A percentile compares a stretch with the other conserved stretches of the same genome.
phyloP scores from a whole-genome alignment of 2,329 filamentous ascomycete genomes.

The Basipetospora chlamydospora region DNA sequence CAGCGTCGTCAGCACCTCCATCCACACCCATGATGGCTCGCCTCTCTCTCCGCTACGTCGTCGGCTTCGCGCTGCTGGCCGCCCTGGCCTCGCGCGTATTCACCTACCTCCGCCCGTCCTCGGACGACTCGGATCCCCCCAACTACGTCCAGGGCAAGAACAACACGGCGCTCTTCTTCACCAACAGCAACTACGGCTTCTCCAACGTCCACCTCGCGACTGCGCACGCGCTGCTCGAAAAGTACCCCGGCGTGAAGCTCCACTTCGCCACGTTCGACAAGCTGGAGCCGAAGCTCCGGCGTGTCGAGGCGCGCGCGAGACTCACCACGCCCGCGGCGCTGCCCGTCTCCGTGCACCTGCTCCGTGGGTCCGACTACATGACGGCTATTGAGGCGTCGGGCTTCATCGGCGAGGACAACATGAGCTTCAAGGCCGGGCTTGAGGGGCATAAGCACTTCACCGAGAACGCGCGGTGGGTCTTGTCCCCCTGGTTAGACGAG shows the following conservation, averaged over 20 bases:
- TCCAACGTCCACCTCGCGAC: constrained; percentile 23
- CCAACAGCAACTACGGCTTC: constrained; percentile 18
- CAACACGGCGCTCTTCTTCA: constrained; percentile 20
- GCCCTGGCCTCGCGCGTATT: too few relatives aligned
- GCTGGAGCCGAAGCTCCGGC: not conserved
- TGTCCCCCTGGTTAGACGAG: constrained; percentile 16
- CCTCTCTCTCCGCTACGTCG: too few relatives aligned
- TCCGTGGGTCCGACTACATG: constrained; percentile 11
- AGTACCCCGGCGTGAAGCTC: constrained; percentile 16
- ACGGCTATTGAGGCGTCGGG: constrained; percentile 6
- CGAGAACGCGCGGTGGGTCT: constrained; percentile 10
- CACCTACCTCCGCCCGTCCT: too few relatives aligned
- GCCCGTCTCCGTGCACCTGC: constrained; percentile 14
- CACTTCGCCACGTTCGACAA: constrained; percentile 20
- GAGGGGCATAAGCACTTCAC: constrained; percentile 8
- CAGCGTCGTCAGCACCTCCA: too few relatives aligned
- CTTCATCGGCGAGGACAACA: constrained; percentile 7
- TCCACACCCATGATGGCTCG: too few relatives aligned
- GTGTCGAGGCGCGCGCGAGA: not conserved
- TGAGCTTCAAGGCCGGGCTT: constrained; percentile 11
- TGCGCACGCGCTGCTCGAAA: constrained; percentile 17
- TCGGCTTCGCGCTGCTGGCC: too few relatives aligned
- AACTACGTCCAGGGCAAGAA: constrained; percentile 10
- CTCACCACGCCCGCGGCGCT: constrained; percentile 8
- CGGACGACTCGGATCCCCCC: too few relatives aligned